These are phyloP conservation scores for Neurospora discreta DNA, from an alignment of 495 filamentous ascomycete species.

Conservation along the genomic window DNA sequence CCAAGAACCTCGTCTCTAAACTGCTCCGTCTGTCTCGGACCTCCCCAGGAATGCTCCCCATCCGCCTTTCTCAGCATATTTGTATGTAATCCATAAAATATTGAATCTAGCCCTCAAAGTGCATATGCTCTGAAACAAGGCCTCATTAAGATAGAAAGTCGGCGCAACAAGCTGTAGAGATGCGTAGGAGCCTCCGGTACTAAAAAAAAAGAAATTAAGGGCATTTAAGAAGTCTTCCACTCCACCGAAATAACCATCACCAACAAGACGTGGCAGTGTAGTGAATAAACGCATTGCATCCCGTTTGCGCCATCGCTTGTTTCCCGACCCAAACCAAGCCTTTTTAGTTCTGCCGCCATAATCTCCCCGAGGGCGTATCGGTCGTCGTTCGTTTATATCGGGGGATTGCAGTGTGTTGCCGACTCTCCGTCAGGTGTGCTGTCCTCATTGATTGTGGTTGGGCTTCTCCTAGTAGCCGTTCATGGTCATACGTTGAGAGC, in stretches of 20 bases:
- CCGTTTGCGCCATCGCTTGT: not conserved
- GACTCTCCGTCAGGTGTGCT: conserved; percentile 6
- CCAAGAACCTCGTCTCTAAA: not conserved
- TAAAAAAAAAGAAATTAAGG: not conserved
- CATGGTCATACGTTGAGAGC: conserved; percentile 93
- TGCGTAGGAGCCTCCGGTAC: not conserved
- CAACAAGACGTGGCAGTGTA: not conserved
- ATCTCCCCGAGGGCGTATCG: not conserved
- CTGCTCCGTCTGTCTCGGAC: not conserved
- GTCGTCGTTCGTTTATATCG: not conserved
- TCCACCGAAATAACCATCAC: not conserved
- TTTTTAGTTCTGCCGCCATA: not conserved
- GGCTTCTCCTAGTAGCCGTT: conserved; percentile 68
- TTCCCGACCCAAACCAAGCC: not conserved
- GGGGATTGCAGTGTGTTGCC: not conserved
- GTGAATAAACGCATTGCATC: not conserved
- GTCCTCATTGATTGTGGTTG: conserved; percentile 4
- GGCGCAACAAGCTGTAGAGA: not conserved
- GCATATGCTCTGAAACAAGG: not conserved
- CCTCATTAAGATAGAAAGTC: not conserved
- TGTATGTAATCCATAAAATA: not conserved
- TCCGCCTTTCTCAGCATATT: not conserved
- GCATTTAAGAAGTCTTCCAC: not conserved
- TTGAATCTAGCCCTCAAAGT: not conserved
- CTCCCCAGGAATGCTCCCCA: not conserved